Base-by-base conservation (phyloP, 2,329 filamentous ascomycete species). In the Fusarium liriodendri region DNA sequence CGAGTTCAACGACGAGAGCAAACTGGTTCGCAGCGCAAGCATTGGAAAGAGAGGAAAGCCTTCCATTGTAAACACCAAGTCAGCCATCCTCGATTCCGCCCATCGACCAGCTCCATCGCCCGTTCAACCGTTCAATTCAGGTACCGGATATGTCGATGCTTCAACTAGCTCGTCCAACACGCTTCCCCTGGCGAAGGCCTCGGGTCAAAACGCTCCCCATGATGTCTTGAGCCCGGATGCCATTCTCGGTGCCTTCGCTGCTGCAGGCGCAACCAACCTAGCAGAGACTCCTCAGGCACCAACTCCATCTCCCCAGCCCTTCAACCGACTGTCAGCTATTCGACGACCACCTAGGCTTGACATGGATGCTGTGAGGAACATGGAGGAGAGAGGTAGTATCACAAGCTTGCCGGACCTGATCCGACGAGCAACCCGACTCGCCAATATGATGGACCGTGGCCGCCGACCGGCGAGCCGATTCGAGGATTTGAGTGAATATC, bases 381-480 rank as follows among this genome's bases (percentile, higher is more conserved):
- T 94, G 18, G 95, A 98, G 82, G 90, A 93, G 1, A 90, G 97
- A 78, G 95, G 95, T 5, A 98, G 95, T 80, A 87, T 98, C 72
- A 98, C 97, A 2, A 98, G 95, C 82, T 85, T 99, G 68, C 93
- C 95, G 0, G 97, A 98, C 80, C 85, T 99, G 69, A 98, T 99
- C 75, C 89, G 91, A 78, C 90, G 97, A 76, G 97, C 97, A 13
- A 98, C 96, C 1, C 91, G 91, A 74, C 85, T 98, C 40, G 96
- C 95, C 18, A 90, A 94, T 0, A 95, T 97, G 83, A 91, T 99
- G 67, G 96, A 98, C 78, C 92, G 92, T 74, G 96, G 96, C 14
- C 92, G 86, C 72, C 85, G 90, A 74, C 90, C 90, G 32, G 89
- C 85, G 25, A 92, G 90, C 77, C 86, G 88, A 18, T 83, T 90